Base-by-base conservation (phyloP, 768 basidiomycete genomes). In the Boletus speciosus region DNA sequence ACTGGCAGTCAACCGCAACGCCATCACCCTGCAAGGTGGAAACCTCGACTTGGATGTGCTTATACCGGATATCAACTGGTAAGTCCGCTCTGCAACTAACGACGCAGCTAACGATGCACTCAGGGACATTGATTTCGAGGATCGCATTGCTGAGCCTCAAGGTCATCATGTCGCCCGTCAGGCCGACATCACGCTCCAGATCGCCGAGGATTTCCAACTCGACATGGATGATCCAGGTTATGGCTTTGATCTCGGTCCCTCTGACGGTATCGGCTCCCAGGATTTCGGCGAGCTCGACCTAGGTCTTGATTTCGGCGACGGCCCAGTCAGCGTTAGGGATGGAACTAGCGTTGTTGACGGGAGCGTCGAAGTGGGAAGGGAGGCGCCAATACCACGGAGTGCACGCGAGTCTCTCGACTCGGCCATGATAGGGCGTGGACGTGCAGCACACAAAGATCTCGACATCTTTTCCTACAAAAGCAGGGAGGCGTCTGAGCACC, bases 131-230 rank as follows among this genome's bases (percentile, higher is more conserved):
- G 86, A 90, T 65, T 87, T 89, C 56, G 85, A 89, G 62, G 83
- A 85, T 59, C 76, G 84, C 25, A 66, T 70, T 8, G 82, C 82
- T 23, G 75, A 82, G 47, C 76, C 79, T 21, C 82, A 85, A 53
- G 86, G 90, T 2, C 85, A 90, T 50, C 89, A 92, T 59, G 86
- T 92, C 60, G 93, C 91, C 12, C 82, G 88, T 53, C 77, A 86
- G 49, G 90, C 90, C 10, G 93, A 96, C 60, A 94, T 96, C 63
- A 96, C 93, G 1, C 87, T 96, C 37, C 82, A 85, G 43, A 84
- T 83, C 36, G 81, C 83, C 1, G 85, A 90, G 54, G 86, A 90
- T 64, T 82, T 87, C 57, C 78, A 82, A 46, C 80, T 85, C 59
- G 87, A 84, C 66, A 66, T 83, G 32, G 81, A 84, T 50, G 78